Percentiles rank a stretch among this genome's conserved stretches.
Evolutionary conservation across 176 grass and related monocot species (phyloP).

Genomic region (Oryza meridionalis): DNA sequence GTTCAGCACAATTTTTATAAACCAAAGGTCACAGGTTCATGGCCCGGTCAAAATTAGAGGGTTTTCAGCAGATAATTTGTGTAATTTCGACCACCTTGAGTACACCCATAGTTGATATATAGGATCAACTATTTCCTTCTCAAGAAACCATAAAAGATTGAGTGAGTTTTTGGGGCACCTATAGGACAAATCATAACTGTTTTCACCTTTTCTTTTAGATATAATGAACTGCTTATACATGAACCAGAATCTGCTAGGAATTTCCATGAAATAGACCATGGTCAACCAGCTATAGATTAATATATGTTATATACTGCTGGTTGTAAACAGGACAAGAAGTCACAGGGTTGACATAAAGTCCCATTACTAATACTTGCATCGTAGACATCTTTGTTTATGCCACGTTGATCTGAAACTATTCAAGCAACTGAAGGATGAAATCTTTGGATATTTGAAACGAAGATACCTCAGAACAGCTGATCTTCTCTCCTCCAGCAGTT

Average conservation of each 20-base stretch:
- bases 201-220: not conserved
- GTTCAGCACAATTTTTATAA: not conserved
- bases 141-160: constrained; percentile 15
- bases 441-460: constrained; percentile 43
- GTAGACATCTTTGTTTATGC: not conserved
- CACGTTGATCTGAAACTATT: constrained; percentile 25
- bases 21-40: not conserved
- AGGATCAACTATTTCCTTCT: not conserved
- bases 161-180: not conserved
- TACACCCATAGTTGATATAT: not conserved
- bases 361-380: constrained; percentile 14
- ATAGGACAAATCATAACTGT: constrained; percentile 5
- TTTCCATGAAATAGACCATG: constrained; percentile 1
- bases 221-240: constrained; percentile 11
- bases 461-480: constrained; percentile 83
- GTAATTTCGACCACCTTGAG: not conserved
- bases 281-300: constrained; percentile 2
- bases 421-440: not conserved
- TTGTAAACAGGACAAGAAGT: constrained; percentile 13
- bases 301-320: not conserved
- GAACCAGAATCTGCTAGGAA: constrained; percentile 10
- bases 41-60: not conserved
- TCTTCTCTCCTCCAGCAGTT: constrained; percentile 90
- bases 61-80: not conserved
- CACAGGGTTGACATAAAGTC: constrained; percentile 5